Evolutionary conservation across 768 basidiomycete species (phyloP), one percentile per base, ranked within the genome.

Genomic region (Russula earlei): DNA sequence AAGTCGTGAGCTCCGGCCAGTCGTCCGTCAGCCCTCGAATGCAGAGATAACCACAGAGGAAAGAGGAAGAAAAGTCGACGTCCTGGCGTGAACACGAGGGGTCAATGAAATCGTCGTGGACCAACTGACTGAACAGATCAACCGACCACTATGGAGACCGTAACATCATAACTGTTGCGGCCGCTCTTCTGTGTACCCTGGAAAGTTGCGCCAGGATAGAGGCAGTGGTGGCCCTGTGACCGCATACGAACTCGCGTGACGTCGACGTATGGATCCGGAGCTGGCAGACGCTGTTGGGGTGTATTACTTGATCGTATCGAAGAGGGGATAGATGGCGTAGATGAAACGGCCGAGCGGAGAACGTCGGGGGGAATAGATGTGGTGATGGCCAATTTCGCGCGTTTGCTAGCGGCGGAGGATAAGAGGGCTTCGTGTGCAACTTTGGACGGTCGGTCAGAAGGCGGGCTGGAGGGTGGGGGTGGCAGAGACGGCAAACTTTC

Each of bases 1-100:
- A 96, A 2, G 94, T 97, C 5, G 93, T 96, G 40, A 97, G 79
- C 68, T 94, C 89, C 15, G 94, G 94, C 81, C 91, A 93, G 65
- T 95, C 88, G 62, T 94, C 84, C 38, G 94, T 97, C 49, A 97
- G 73, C 27, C 91, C 91, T 17, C 86, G 85, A 67, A 98, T 98
- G 56, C 87, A 84, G 38, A 98, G 83, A 68, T 94, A 95, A 20
- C 95, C 95, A 63, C 86, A 91, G 15, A 97, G 75, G 59, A 83
- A 86, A 0, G 93, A 92, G 14, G 84, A 81, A 3, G 83, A 71
- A 64, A 96, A 87, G 68, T 95, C 88, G 64, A 96, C 91, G 62
- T 95, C 90, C 91, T 93, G 66, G 22, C 41, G 42, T 17, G 4
- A 45, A 57, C 14, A 55, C 15, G 11, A 29, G 46, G 31, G 33